Evolutionary conservation across 352 stramenopile species (phyloP).

Genomic region (Globisporangium parvum): DNA sequence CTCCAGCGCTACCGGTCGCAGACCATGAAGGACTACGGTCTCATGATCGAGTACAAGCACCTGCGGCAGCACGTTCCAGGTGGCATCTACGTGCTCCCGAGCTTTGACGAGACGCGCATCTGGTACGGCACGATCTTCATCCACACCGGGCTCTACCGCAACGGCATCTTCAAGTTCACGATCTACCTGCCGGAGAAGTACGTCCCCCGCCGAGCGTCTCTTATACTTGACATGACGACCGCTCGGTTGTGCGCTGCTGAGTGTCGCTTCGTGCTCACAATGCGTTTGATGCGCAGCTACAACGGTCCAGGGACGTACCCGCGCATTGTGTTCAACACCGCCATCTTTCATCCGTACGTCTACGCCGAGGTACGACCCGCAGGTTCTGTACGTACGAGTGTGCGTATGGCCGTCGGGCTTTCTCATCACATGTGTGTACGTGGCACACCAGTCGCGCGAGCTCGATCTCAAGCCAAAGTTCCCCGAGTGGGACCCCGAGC

Average conservation of each 20-base stretch:
- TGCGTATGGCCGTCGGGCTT: neutral
- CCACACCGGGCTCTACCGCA: slow-evolving; percentile 91
- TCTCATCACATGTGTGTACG: neutral
- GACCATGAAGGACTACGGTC: slow-evolving; percentile 92
- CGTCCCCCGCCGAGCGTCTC: neutral
- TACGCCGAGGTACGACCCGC: slow-evolving; percentile 39
- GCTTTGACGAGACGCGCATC: slow-evolving; percentile 86
- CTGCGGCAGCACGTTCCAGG: slow-evolving; percentile 91
- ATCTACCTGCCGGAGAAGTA: slow-evolving; percentile 77
- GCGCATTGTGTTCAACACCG: slow-evolving; percentile 89
- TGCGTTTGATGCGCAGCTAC: slow-evolving; percentile 62
- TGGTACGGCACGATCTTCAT: slow-evolving; percentile 97
- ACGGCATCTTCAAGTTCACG: slow-evolving; percentile 97
- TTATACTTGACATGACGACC: neutral
- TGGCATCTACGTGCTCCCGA: slow-evolving; percentile 94
- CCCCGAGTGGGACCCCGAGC: slow-evolving; percentile 89
- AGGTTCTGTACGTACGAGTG: neutral
- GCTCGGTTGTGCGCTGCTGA: neutral
- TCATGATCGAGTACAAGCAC: slow-evolving; percentile 98
- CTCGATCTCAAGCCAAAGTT: slow-evolving; percentile 91
- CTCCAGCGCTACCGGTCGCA: slow-evolving; percentile 81
- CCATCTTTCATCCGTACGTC: slow-evolving; percentile 93
- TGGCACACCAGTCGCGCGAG: slow-evolving; percentile 58
- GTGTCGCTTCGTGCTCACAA: slow-evolving; percentile 2
- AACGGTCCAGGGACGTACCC: slow-evolving; percentile 92